Evolutionary conservation across 2,329 filamentous ascomycete species (phyloP).

Genomic region (Fusarium circinatum): DNA sequence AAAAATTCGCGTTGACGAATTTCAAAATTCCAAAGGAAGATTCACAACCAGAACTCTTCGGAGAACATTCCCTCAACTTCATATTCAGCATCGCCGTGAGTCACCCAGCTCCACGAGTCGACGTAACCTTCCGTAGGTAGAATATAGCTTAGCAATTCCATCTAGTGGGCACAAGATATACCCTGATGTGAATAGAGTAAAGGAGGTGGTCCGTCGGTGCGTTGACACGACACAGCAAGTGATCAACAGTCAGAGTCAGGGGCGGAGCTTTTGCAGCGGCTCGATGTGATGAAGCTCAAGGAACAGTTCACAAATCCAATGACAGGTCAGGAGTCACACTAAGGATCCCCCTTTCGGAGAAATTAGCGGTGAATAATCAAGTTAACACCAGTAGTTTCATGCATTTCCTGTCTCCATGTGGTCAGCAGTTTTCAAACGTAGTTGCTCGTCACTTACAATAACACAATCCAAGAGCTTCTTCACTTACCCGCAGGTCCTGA

Average conservation of each 20-base stretch:
- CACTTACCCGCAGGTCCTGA: not conserved
- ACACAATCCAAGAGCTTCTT: not conserved
- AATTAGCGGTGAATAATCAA: not conserved
- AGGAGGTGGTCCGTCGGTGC: not conserved
- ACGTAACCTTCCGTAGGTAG: not conserved
- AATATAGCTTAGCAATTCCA: not conserved
- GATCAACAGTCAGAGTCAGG: not conserved
- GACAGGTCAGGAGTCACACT: not conserved
- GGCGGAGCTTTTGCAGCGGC: not conserved
- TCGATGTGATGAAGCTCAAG: not conserved
- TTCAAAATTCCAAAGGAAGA: not conserved
- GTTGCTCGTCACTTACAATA: not conserved
- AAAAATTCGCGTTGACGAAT: not conserved
- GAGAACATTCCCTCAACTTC: not conserved
- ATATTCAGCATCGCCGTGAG: not conserved
- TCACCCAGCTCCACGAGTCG: not conserved
- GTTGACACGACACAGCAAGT: not conserved
- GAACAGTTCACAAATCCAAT: not conserved
- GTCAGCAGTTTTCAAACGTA: constrained; percentile 4
- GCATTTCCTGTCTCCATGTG: not conserved
- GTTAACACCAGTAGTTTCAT: not conserved
- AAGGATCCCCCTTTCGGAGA: not conserved
- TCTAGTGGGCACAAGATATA: not conserved
- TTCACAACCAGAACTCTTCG: not conserved
- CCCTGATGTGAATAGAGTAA: not conserved